A percentile compares a stretch with the other conserved stretches of the same genome.
Evolutionary conservation across 1,139 yeast genomes (phyloP).

Genomic region (Diutina catenulata): DNA sequence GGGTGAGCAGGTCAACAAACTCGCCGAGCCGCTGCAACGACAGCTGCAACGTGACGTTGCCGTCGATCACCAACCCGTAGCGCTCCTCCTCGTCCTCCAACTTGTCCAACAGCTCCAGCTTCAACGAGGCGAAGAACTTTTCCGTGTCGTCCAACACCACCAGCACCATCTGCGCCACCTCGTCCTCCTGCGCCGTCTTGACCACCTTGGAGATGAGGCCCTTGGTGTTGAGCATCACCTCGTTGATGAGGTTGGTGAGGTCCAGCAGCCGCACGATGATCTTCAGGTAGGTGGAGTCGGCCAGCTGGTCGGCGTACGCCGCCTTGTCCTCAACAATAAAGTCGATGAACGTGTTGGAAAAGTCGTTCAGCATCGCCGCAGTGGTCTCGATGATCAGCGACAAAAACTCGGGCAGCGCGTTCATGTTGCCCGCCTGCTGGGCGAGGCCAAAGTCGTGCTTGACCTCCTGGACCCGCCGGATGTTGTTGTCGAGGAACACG

Average conservation of each 20-base stretch:
- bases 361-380: constrained; percentile 65
- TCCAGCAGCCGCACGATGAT: constrained; percentile 59
- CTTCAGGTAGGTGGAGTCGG: constrained; percentile 37
- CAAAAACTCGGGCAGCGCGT: constrained; percentile 63
- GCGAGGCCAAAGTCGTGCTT: constrained; percentile 66
- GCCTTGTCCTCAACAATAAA: constrained; percentile 68
- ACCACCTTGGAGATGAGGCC: constrained; percentile 51
- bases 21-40: constrained; percentile 48
- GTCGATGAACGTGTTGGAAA: constrained; percentile 68
- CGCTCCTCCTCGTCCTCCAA: constrained; percentile 52
- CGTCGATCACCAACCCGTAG: constrained; percentile 65
- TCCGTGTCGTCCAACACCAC: constrained; percentile 53
- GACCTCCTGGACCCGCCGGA: constrained; percentile 63
- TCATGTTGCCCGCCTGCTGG: constrained; percentile 74
- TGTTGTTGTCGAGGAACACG: constrained; percentile 57
- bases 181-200: constrained; percentile 40
- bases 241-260: constrained; percentile 54
- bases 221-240: constrained; percentile 57
- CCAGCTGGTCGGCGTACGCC: constrained; percentile 34
- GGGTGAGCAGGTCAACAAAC: constrained; percentile 41
- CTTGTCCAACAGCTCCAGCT: constrained; percentile 37
- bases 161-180: constrained; percentile 36
- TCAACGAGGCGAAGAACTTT: constrained; percentile 47
- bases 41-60: constrained; percentile 66
- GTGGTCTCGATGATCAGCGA: constrained; percentile 63